phyloP scores from a whole-genome alignment of 805 yeast genomes.

The Pichia californica region DNA sequence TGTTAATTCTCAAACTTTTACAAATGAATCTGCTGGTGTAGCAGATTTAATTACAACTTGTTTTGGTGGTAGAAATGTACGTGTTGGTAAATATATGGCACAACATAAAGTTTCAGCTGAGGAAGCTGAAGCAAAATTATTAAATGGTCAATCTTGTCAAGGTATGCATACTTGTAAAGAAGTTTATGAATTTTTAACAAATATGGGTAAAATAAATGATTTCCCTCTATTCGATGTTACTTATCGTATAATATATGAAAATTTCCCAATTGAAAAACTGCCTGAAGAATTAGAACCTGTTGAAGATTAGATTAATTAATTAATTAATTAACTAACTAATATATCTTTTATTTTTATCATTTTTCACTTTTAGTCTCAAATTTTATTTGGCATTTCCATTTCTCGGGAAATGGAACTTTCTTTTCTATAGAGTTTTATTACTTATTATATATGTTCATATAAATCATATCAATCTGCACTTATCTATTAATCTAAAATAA shows the following conservation, averaged over 20 bases:
- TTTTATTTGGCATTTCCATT: not conserved
- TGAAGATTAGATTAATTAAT: conserved; percentile 4
- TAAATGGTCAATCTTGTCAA: conserved; percentile 96
- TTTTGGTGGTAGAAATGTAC: conserved; percentile 94
- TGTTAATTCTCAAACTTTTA: conserved; percentile 71
- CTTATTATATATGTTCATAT: too few species aligned
- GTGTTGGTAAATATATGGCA: conserved; percentile 84
- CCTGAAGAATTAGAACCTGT: conserved; percentile 59
- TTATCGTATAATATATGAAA: conserved; percentile 75
- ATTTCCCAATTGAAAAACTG: conserved; percentile 64
- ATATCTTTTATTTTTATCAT: not conserved
- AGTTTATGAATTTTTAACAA: conserved; percentile 74
- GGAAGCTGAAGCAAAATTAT: conserved; percentile 76
- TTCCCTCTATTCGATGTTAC: conserved; percentile 81
- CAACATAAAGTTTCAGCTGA: conserved; percentile 67
- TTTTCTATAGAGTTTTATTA: not conserved
- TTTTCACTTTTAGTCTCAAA: too few species aligned
- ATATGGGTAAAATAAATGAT: conserved; percentile 48
- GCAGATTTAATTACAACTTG: conserved; percentile 98
- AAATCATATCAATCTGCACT: too few species aligned
- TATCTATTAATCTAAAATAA: too few species aligned
- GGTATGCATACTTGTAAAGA: conserved; percentile 88
- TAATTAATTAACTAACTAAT: too few species aligned
- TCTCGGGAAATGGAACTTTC: not conserved
- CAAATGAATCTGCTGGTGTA: conserved; percentile 94